Conservation (phyloP, 1,284 basidiomycete species). For the Irpex sp. region DNA sequence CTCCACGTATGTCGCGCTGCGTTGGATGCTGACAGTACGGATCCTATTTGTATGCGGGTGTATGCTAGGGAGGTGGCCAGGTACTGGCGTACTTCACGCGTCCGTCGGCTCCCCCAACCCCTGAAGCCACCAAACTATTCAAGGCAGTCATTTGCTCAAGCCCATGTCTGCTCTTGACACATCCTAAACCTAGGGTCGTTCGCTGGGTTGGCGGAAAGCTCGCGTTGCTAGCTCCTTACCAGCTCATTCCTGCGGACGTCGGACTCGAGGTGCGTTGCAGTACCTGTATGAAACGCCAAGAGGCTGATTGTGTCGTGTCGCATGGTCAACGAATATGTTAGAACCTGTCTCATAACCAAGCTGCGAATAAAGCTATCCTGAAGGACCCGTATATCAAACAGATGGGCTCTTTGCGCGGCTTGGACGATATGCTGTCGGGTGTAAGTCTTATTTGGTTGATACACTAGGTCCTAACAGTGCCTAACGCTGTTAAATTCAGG, state of each 20-base stretch:
- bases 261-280: conserved; percentile 45
- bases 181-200: conserved; percentile 49
- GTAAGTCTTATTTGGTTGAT: conserved; percentile 32
- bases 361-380: conserved; percentile 49
- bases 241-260: conserved; percentile 59
- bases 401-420: conserved; percentile 57
- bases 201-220: conserved; percentile 51
- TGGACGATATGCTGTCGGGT: conserved; percentile 74
- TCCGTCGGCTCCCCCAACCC: conserved; percentile 32
- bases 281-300: neutral
- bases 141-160: conserved; percentile 68
- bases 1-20: too few species aligned
- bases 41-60: too few species aligned
- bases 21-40: neutral
- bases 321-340: conserved; percentile 22
- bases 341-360: conserved; percentile 67
- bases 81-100: conserved; percentile 59
- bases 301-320: neutral
- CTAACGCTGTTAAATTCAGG: conserved; percentile 35
- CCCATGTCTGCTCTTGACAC: conserved; percentile 62
- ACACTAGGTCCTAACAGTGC: neutral
- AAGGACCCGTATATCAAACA: conserved; percentile 68
- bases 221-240: conserved; percentile 45
- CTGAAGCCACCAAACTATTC: conserved; percentile 42
- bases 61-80: conserved; percentile 60